A percentile compares a stretch with the other conserved stretches of the same genome.
phyloP scores from a whole-genome alignment of 768 basidiomycete species.

The Hortiboletus flavorubellus region DNA sequence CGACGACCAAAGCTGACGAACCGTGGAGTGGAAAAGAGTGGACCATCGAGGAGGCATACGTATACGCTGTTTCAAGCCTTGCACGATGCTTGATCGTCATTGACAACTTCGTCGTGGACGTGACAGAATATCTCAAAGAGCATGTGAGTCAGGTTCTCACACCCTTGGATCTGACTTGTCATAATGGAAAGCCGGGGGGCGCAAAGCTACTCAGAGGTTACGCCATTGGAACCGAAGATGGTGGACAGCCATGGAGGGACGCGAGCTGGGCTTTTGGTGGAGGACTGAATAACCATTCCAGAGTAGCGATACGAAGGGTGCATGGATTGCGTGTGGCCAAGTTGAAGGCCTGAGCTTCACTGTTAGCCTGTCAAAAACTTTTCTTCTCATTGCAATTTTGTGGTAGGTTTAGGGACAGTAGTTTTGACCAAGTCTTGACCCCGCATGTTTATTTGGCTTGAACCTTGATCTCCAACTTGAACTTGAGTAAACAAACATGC shows the following conservation, averaged over 20 bases:
- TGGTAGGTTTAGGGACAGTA: background rate
- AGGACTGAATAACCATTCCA: conserved; percentile 11
- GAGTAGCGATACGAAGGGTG: background rate
- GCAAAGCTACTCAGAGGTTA: conserved; percentile 2
- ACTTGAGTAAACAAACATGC: background rate
- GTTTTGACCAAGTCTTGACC: background rate
- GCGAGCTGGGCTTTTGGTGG: conserved; percentile 11
- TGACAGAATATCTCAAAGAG: conserved; percentile 2
- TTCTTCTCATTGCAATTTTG: background rate
- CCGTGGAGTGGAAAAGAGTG: conserved; percentile 4
- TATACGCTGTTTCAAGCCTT: background rate
- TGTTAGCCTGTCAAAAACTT: background rate
- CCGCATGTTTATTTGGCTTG: background rate
- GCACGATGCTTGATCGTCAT: conserved; percentile 3
- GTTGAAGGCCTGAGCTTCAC: background rate
- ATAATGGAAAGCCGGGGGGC: conserved; percentile 2
- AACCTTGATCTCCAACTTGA: background rate
- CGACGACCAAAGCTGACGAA: background rate
- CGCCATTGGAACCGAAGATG: background rate
- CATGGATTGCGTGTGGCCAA: conserved; percentile 7
- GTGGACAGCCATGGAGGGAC: conserved; percentile 1
- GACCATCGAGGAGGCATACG: background rate
- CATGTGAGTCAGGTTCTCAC: conserved; percentile 2
- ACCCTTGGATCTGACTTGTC: background rate
- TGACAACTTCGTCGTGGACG: conserved; percentile 9